phyloP scores from a whole-genome alignment of 768 basidiomycete genomes.

The Clavulina sp. region DNA sequence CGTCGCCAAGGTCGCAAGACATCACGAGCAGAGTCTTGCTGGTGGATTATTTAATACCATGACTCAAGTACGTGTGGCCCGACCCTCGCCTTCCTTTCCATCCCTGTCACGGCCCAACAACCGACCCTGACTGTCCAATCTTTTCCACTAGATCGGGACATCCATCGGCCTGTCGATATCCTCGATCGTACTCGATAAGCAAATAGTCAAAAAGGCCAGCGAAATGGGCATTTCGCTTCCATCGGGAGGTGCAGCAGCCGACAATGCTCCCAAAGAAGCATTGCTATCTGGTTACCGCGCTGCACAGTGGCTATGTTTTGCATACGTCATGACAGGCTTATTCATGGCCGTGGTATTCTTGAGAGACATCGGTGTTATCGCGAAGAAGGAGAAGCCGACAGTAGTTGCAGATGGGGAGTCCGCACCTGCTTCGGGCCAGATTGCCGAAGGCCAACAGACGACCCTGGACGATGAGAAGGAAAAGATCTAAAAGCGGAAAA shows the following conservation, averaged over 20 bases:
- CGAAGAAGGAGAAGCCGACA: not conserved
- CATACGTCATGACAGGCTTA: constrained; percentile 47
- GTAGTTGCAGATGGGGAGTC: too few relatives aligned
- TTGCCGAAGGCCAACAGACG: too few relatives aligned
- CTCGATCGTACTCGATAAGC: constrained; percentile 50
- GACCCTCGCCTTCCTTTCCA: not conserved
- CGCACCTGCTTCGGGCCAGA: too few relatives aligned
- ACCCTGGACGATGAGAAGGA: too few relatives aligned
- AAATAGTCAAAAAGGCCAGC: constrained; percentile 23
- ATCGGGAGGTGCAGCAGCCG: constrained; percentile 14
- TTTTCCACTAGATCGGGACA: constrained; percentile 36
- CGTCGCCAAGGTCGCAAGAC: constrained; percentile 45
- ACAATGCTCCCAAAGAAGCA: constrained; percentile 20
- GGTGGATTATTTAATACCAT: constrained; percentile 68
- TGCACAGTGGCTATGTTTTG: constrained; percentile 48
- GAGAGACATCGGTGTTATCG: constrained; percentile 1
- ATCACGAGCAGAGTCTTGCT: constrained; percentile 57
- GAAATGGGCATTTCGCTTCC: constrained; percentile 21
- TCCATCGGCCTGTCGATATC: constrained; percentile 53
- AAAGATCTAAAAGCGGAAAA: too few relatives aligned
- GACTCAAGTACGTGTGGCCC: constrained; percentile 33
- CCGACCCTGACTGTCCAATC: too few relatives aligned
- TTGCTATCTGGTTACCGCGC: constrained; percentile 38
- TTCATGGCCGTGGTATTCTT: constrained; percentile 1
- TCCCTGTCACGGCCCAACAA: not conserved